Evolutionary conservation across 2,329 filamentous ascomycete species (phyloP).

Genomic region (Alternaria ethzedia): DNA sequence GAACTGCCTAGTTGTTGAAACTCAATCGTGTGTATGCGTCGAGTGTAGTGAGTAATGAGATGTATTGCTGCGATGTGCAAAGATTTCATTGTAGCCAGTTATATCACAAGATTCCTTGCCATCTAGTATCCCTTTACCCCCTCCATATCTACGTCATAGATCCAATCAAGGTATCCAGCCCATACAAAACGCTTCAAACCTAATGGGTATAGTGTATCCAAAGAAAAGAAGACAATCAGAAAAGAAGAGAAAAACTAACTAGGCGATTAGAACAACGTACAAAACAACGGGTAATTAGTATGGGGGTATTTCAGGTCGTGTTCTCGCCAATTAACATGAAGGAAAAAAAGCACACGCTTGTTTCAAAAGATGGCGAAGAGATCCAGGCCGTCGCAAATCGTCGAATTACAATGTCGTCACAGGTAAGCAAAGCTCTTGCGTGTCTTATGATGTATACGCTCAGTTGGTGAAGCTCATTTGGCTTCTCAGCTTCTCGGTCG

Average conservation of each 20-base stretch:
- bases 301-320: background rate
- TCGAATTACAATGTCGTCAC: background rate
- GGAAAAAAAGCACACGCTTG: background rate
- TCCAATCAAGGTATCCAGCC: background rate
- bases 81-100: background rate
- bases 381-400: background rate
- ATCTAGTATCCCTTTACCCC: background rate
- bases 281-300: background rate
- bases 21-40: background rate
- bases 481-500: constrained; percentile 23
- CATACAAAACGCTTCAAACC: background rate
- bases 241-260: background rate
- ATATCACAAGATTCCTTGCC: background rate
- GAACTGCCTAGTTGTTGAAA: background rate
- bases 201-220: background rate
- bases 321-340: background rate
- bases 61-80: background rate
- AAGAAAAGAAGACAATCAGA: background rate
- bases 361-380: background rate
- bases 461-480: constrained; percentile 15
- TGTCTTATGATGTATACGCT: background rate
- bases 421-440: background rate
- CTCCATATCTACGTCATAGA: background rate
- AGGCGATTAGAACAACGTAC: background rate
- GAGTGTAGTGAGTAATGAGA: background rate